These are phyloP conservation scores for Zopfochytrium polystomum DNA, from an alignment of 371 early-diverging fungal genomes.

Conservation along the genomic window DNA sequence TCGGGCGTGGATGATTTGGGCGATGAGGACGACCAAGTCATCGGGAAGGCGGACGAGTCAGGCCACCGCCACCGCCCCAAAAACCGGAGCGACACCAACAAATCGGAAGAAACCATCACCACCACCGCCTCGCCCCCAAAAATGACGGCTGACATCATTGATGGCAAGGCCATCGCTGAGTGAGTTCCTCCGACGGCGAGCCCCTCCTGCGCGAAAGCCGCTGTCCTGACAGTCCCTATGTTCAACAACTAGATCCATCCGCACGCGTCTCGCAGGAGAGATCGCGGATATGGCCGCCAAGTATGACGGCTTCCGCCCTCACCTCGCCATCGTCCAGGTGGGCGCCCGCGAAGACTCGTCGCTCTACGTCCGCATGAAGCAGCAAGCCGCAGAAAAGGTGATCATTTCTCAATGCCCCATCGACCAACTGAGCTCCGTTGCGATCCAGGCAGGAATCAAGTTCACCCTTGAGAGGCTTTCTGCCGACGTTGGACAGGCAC, in stretches of 20 bases:
- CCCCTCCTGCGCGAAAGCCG: neutral
- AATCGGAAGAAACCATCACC: no score
- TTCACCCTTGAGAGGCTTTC: conserved; percentile 55
- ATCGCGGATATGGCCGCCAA: conserved; percentile 58
- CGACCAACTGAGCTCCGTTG: neutral
- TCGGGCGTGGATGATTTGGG: no score
- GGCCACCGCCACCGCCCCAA: no score
- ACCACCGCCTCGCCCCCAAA: no score
- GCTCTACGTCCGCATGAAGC: conserved; percentile 88
- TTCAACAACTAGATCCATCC: conserved; percentile 28
- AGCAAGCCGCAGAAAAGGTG: conserved; percentile 83
- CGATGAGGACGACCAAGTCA: no score
- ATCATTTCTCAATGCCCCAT: neutral
- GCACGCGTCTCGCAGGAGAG: conserved; percentile 39
- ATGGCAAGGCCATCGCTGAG: conserved; percentile 71
- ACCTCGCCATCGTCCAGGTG: conserved; percentile 83
- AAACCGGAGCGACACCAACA: no score
- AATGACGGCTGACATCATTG: conserved; percentile 60
- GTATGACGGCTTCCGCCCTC: conserved; percentile 66
- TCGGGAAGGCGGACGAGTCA: no score
- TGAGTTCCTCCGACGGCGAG: conserved; percentile 27
- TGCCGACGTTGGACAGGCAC: conserved; percentile 38
- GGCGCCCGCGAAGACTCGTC: conserved; percentile 89
- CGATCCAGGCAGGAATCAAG: conserved; percentile 56
- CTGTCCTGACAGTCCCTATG: neutral